Percentiles rank a stretch among this genome's conserved stretches.
These are phyloP conservation scores for Kondoa malvinella DNA, from an alignment of 768 basidiomycete genomes.

Conservation along the genomic window DNA sequence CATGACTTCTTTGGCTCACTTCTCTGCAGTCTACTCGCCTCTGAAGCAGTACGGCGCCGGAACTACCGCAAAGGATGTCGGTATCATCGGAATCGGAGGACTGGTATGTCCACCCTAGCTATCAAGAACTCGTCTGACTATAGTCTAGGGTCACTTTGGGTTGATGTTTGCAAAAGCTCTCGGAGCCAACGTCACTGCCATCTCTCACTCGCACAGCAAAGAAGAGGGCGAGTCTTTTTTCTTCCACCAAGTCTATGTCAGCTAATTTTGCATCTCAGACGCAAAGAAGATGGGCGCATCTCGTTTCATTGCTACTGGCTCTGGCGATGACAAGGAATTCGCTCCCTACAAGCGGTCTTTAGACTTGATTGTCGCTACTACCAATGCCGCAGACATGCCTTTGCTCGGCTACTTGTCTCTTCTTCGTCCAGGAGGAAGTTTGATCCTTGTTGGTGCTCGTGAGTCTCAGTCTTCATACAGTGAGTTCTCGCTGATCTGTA, in stretches of 20 bases:
- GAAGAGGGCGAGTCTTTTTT: constrained; percentile 27
- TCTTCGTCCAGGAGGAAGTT: constrained; percentile 41
- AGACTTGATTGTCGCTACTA: constrained; percentile 35
- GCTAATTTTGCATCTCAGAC: constrained; percentile 29
- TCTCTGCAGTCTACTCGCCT: constrained; percentile 50
- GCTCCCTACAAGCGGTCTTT: constrained; percentile 30
- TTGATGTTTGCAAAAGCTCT: constrained; percentile 41
- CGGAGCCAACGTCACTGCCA: constrained; percentile 44
- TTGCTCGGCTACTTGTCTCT: constrained; percentile 43
- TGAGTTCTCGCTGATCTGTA: too few relatives aligned
- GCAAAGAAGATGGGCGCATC: constrained; percentile 44
- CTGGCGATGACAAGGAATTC: constrained; percentile 27
- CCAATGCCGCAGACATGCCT: constrained; percentile 32
- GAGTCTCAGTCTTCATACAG: constrained; percentile 28
- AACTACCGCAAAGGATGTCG: constrained; percentile 44
- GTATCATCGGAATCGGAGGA: constrained; percentile 51
- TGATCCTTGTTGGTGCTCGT: constrained; percentile 46
- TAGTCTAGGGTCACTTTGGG: constrained; percentile 27
- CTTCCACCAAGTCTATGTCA: background rate
- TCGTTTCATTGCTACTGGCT: constrained; percentile 39
- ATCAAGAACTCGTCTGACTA: too few relatives aligned
- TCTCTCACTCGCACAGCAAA: constrained; percentile 44
- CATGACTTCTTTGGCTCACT: too few relatives aligned
- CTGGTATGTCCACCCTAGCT: too few relatives aligned
- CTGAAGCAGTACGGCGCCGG: constrained; percentile 44